Percentiles rank a stretch among this genome's conserved stretches.
phyloP scores from a whole-genome alignment of 1,284 basidiomycete genomes.

The Neolentinus lepideus region DNA sequence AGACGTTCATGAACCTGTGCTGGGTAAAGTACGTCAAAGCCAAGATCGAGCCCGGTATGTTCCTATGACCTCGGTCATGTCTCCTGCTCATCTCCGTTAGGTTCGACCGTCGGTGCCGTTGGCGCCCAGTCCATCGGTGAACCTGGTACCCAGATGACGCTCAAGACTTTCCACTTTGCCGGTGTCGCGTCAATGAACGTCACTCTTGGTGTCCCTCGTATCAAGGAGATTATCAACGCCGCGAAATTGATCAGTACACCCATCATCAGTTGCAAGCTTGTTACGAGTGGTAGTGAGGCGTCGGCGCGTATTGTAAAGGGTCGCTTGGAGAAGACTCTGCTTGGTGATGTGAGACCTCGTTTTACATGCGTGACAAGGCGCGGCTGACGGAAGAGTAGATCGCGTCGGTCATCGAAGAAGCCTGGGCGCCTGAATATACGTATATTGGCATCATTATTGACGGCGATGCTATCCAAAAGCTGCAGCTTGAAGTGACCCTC shows the following conservation, averaged over 20 bases:
- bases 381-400: conserved; percentile 43
- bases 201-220: conserved; percentile 97
- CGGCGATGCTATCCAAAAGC: conserved; percentile 80
- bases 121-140: conserved; percentile 99
- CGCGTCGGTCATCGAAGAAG: conserved; percentile 90
- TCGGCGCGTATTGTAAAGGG: conserved; percentile 98
- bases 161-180: conserved; percentile 99
- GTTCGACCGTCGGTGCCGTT: conserved; percentile 96
- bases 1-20: conserved; percentile 79
- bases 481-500: conserved; percentile 93
- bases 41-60: conserved; percentile 84
- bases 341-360: conserved; percentile 73
- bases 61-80: not conserved
- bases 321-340: conserved; percentile 89
- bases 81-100: conserved; percentile 27
- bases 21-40: conserved; percentile 91
- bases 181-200: conserved; percentile 99
- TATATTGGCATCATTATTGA: conserved; percentile 95
- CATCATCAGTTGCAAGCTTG: conserved; percentile 95
- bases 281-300: conserved; percentile 76
- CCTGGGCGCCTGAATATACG: conserved; percentile 89
- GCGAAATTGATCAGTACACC: conserved; percentile 96
- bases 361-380: conserved; percentile 3
- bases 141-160: conserved; percentile 98
- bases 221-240: conserved; percentile 99